These are phyloP conservation scores for Boletus sp. DNA, from an alignment of 768 basidiomycete genomes.

Conservation along the genomic window DNA sequence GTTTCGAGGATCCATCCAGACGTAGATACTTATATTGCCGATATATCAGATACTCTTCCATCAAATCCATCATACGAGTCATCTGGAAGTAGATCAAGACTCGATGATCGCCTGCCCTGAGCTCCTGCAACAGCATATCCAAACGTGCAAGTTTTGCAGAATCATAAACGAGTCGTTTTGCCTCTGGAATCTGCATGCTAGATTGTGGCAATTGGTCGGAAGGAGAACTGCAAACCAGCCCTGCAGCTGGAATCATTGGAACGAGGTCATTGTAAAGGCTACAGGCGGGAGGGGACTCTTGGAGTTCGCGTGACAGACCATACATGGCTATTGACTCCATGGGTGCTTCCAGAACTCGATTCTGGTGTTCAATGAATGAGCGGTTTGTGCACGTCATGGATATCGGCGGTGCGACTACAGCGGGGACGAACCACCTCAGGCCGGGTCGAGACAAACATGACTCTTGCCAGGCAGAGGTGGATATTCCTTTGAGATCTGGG, in stretches of 20 bases:
- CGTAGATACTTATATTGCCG: constrained; percentile 94
- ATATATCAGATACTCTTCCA: constrained; percentile 97
- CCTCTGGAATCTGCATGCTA: constrained; percentile 90
- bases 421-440: constrained; percentile 83
- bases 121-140: constrained; percentile 83
- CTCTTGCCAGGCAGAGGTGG: constrained; percentile 56
- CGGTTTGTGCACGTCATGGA: constrained; percentile 69
- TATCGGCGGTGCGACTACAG: constrained; percentile 82
- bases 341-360: constrained; percentile 60
- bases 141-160: constrained; percentile 93
- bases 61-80: constrained; percentile 99
- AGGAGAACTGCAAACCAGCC: constrained; percentile 66
- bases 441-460: constrained; percentile 80
- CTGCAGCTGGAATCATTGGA: constrained; percentile 61
- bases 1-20: constrained; percentile 88
- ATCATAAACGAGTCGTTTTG: constrained; percentile 91
- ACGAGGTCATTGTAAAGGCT: constrained; percentile 44
- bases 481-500: constrained; percentile 57
- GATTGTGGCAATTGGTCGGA: constrained; percentile 73
- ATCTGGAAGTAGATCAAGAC: constrained; percentile 99
- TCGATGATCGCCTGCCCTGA: constrained; percentile 90
- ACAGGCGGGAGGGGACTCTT: constrained; percentile 55
- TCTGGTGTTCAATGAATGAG: constrained; percentile 72
- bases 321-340: constrained; percentile 74
- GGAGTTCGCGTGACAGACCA: constrained; percentile 69